Evolutionary conservation across 2,329 filamentous ascomycete species (phyloP), one percentile per base, ranked within the genome.

Genomic region (Lizonia empirigonia): DNA sequence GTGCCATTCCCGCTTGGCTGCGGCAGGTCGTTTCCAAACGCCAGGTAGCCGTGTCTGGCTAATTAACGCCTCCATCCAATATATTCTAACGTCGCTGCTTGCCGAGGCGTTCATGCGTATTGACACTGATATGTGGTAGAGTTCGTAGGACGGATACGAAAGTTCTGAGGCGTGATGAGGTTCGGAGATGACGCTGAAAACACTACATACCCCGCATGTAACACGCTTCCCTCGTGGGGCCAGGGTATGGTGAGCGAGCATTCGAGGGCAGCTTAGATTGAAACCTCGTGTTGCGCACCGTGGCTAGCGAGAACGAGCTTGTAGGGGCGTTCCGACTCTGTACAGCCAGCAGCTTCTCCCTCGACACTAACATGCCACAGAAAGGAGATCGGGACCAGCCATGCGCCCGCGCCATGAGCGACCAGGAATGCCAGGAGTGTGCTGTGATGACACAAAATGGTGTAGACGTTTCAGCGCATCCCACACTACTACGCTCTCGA

Each of bases 171-270:
- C 42, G 41, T 39, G 41, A 47, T 39, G 22, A 46, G 54, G 22
- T 36, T 40, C 19, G 23, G 19, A 36, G 34, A 32, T 36, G 40
- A 40, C 29, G 46, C 48, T 55, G 57, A 55, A 52, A 39, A 51
- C 48, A 53, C 54, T 40, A 52, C 50, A 46, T 57, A 59, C 53
- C 60, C 52, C 58, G 47, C 62, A 52, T 42, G 45, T 53, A 50
- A 37, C 27, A 53, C 50, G 35, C 52, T 52, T 38, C 42, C 41
- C 38, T 38, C 49, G 49, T 52, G 40, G 44, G 38, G 23, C 29
- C 35, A 38, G 33, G 44, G 38, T 54, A 48, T 45, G 41, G 32
- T 50, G 36, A 52, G 42, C 20, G 29, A 48, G 33, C 40, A 45
- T 39, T 47, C 40, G 38, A 46, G 27, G 33, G 35, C 36, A 39